A percentile compares a stretch with the other conserved stretches of the same genome.
These are phyloP conservation scores for Saccharomyces mikatae DNA, from an alignment of 805 yeast genomes.

Conservation along the genomic window DNA sequence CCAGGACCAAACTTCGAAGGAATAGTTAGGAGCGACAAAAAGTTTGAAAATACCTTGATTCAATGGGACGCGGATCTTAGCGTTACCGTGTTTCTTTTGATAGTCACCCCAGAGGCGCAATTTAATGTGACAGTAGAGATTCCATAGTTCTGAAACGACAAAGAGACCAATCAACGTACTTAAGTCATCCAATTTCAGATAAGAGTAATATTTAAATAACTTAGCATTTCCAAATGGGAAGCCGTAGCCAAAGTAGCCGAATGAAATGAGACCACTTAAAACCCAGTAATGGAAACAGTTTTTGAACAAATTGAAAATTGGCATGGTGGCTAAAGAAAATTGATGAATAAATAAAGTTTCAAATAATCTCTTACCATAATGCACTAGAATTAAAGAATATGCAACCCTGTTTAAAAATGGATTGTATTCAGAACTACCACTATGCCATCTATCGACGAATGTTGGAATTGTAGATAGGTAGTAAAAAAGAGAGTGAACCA, in stretches of 20 bases:
- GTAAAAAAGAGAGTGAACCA: slow-evolving; percentile 69
- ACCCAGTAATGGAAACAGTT: slow-evolving; percentile 90
- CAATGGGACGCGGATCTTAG: slow-evolving; percentile 36
- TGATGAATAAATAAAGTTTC: slow-evolving; percentile 81
- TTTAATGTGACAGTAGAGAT: slow-evolving; percentile 61
- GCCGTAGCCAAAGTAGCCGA: slow-evolving; percentile 48
- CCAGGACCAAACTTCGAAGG: slow-evolving; percentile 81
- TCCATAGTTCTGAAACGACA: slow-evolving; percentile 59
- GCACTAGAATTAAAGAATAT: slow-evolving; percentile 49
- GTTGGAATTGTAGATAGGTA: slow-evolving; percentile 25
- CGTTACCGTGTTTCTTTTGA: slow-evolving; percentile 29
- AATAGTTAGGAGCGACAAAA: slow-evolving; percentile 90
- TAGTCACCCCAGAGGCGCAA: slow-evolving; percentile 44
- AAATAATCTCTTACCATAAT: slow-evolving; percentile 79
- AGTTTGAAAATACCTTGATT: slow-evolving; percentile 73
- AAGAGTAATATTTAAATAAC: slow-evolving; percentile 11
- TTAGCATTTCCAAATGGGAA: slow-evolving; percentile 15
- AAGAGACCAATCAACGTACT: slow-evolving; percentile 37
- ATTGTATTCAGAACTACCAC: slow-evolving; percentile 8
- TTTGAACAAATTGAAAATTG: slow-evolving; percentile 75
- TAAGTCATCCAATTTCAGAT: slow-evolving; percentile 14
- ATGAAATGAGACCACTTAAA: slow-evolving; percentile 59
- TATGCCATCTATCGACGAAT: slow-evolving; percentile 9
- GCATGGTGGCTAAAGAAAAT: slow-evolving; percentile 90
- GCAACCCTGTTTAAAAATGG: slow-evolving; percentile 26